Base-by-base conservation (phyloP, 371 early-diverging fungal genomes). In the Mucor sp. region DNA sequence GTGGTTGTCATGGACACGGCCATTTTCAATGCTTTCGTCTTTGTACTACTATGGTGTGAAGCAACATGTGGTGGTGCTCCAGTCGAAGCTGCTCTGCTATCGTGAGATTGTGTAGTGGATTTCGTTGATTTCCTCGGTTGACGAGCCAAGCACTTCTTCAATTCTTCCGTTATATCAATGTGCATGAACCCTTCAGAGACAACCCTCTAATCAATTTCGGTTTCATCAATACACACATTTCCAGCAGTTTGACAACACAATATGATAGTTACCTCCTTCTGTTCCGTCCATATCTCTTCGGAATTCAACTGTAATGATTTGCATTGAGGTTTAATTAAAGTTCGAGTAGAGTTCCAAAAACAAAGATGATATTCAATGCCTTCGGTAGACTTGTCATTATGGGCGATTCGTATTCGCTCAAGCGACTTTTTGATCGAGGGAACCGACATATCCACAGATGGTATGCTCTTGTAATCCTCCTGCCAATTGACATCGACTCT, bases 161-260 rank as follows among this genome's bases (percentile, higher is more conserved):
- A n/a, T 0, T 44, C 48, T 4, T 65, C 50, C 0, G 68, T 72
- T 14, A 72, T 50, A 53, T 72, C 62, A 15, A 72, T 47, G 65
- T 72, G 72, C 72, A 72, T 72, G 43, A 72, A 72, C 3, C 72
- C 72, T 62, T 65, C 68, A 5, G 30, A n/a, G 9, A 72, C 58
- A 1, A 43, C 30, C 6, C 57, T 57, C 68, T 71, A 35, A 56
- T 4, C 15, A 39, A 39, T 37, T 15, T 30, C 59, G 12, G 25
- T 33, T 7, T n/a, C 19, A 32, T 25, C 39, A 41, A 17, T 27
- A 53, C 25, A 53, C 15, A 27, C 3, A 53, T 27, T 27, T 21
- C n/a, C 2, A 12, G 12, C 50, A 25, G 23, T 9, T 5, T 53
- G 27, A 27, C 23, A 25, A 27, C 27, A 53, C 1, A 27, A 4